Conservation (phyloP, 176 grass and related monocot genomes). For the Rhynchospora breviuscula region DNA sequence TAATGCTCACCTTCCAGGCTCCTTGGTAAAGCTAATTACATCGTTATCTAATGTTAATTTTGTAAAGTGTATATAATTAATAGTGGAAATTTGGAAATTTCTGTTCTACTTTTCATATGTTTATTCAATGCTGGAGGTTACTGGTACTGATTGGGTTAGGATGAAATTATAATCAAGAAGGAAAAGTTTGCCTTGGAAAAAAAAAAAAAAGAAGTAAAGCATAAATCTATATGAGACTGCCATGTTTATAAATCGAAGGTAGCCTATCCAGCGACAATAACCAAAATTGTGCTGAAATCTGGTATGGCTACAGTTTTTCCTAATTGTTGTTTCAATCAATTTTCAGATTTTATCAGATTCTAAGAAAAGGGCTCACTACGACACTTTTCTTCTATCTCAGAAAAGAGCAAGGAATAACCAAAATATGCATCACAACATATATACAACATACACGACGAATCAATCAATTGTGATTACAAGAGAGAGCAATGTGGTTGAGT, state of each 20-base stretch:
- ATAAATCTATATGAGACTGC: too few species aligned
- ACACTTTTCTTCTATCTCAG: constrained; percentile 56
- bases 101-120: not conserved
- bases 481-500: constrained; percentile 83
- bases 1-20: too few species aligned
- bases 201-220: too few species aligned
- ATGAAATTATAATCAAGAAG: not conserved
- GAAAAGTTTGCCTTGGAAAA: too few species aligned
- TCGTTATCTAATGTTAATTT: too few species aligned
- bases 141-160: not conserved
- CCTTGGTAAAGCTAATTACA: too few species aligned
- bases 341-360: constrained; percentile 88
- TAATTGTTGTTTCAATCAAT: not conserved
- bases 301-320: not conserved
- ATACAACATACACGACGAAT: constrained; percentile 33
- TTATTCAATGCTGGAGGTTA: not conserved
- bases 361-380: constrained; percentile 61
- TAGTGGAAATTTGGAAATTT: not conserved
- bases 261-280: not conserved
- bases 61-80: not conserved
- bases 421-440: constrained; percentile 36
- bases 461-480: constrained; percentile 44
- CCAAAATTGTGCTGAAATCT: not conserved
- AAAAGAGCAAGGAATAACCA: constrained; percentile 46
- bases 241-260: not conserved